These are phyloP conservation scores for Wickerhamiella occidentalis DNA, from an alignment of 805 yeast genomes.

Conservation along the genomic window DNA sequence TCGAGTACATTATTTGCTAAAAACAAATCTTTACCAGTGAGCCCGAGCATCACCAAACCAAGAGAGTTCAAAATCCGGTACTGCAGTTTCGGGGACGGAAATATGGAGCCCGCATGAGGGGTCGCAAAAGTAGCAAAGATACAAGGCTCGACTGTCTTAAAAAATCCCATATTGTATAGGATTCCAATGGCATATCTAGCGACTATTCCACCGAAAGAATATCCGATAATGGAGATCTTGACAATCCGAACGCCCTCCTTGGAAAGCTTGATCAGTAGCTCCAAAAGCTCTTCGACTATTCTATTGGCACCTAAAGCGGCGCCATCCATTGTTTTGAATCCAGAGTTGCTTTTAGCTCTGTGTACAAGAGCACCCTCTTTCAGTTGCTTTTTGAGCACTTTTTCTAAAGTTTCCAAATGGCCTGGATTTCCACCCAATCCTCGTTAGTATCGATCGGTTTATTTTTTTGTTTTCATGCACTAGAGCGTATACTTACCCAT, in stretches of 20 bases:
- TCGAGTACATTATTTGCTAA: slow-evolving; percentile 36
- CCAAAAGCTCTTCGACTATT: slow-evolving; percentile 50
- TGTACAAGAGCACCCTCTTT: slow-evolving; percentile 26
- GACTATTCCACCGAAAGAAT: slow-evolving; percentile 81
- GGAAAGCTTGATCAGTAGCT: slow-evolving; percentile 27
- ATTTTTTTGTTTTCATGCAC: neutral
- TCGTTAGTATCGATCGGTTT: neutral
- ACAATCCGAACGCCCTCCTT: slow-evolving; percentile 34
- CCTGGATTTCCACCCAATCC: slow-evolving; percentile 54
- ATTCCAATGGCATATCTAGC: slow-evolving; percentile 69
- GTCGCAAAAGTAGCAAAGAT: slow-evolving; percentile 61
- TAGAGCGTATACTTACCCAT: slow-evolving; percentile 15
- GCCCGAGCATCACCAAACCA: slow-evolving; percentile 47
- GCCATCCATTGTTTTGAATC: slow-evolving; percentile 78
- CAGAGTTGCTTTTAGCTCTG: slow-evolving; percentile 49
- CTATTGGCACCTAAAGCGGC: slow-evolving; percentile 49
- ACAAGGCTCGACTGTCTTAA: slow-evolving; percentile 47
- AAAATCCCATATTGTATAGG: slow-evolving; percentile 39
- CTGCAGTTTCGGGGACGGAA: neutral
- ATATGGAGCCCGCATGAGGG: slow-evolving; percentile 43
- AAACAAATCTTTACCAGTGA: slow-evolving; percentile 67
- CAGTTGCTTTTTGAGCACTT: slow-evolving; percentile 30
- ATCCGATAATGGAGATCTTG: slow-evolving; percentile 66
- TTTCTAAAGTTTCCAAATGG: slow-evolving; percentile 41
- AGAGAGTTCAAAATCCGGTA: slow-evolving; percentile 38